These are phyloP conservation scores for Camellia lanceoleosa DNA, from an alignment of 148 eudicot species.

Conservation along the genomic window DNA sequence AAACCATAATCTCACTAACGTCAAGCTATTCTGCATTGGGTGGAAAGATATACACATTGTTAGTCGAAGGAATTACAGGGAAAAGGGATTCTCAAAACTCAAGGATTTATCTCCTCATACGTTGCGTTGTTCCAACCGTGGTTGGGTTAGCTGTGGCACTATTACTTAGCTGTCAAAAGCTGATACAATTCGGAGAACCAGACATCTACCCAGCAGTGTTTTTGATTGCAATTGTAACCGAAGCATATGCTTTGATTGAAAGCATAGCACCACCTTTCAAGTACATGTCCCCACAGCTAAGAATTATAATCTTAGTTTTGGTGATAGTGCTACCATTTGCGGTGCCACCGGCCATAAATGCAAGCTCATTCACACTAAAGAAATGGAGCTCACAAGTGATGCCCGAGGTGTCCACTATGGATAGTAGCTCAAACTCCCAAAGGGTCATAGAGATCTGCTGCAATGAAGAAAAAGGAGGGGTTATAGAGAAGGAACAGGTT, in stretches of 20 bases:
- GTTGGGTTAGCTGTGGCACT: neutral
- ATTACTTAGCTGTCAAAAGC: neutral
- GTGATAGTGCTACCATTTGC: neutral
- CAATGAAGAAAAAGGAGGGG: neutral
- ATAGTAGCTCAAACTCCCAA: neutral
- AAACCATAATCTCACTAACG: neutral
- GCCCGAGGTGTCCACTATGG: neutral
- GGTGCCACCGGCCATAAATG: neutral
- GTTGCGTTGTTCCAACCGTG: neutral
- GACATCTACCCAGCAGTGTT: neutral
- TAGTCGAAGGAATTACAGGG: neutral
- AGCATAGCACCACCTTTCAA: constrained; percentile 4
- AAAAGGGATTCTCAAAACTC: too few species aligned
- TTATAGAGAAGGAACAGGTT: neutral
- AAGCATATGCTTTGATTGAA: neutral
- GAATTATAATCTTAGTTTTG: neutral
- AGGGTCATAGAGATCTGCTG: neutral
- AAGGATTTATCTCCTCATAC: neutral
- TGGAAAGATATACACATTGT: neutral
- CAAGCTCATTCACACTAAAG: neutral
- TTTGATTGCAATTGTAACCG: neutral
- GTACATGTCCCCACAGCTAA: neutral
- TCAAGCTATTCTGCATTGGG: constrained; percentile 4
- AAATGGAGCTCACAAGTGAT: neutral
- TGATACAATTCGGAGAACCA: constrained; percentile 1